Conservation (phyloP, 1,284 basidiomycete genomes). For the Hemileia vastatrix region DNA sequence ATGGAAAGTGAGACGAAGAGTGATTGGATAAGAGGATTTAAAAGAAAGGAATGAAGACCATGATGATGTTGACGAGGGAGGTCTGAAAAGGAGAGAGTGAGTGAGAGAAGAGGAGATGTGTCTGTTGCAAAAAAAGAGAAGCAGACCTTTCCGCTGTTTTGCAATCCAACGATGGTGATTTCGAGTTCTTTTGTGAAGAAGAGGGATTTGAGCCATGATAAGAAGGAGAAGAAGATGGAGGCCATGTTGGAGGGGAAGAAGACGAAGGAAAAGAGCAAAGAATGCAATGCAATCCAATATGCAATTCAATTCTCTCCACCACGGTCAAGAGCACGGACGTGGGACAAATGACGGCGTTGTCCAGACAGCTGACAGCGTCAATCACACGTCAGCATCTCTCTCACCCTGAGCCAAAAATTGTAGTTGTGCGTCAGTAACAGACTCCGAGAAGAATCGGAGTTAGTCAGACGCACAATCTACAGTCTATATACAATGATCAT, state of each 20-base stretch:
- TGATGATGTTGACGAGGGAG: slow-evolving; percentile 38
- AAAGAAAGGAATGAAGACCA: slow-evolving; percentile 10
- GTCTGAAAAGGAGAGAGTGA: slow-evolving; percentile 31
- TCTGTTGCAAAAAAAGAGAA: background rate
- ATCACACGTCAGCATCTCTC: too few relatives aligned
- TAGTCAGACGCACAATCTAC: too few relatives aligned
- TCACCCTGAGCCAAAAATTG: too few relatives aligned
- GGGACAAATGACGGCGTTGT: too few relatives aligned
- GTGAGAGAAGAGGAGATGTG: background rate
- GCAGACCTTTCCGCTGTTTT: slow-evolving; percentile 49
- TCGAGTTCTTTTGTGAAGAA: slow-evolving; percentile 86
- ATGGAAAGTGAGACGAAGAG: background rate
- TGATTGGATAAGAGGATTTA: background rate
- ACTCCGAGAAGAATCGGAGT: too few relatives aligned
- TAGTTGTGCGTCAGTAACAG: too few relatives aligned
- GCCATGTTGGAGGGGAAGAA: slow-evolving; percentile 48
- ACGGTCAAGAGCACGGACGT: too few relatives aligned
- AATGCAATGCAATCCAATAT: too few relatives aligned
- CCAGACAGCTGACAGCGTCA: too few relatives aligned
- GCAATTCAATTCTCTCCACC: too few relatives aligned
- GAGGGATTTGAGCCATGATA: slow-evolving; percentile 52
- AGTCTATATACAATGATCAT: too few relatives aligned
- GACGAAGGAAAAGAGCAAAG: too few relatives aligned
- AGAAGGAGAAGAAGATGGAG: slow-evolving; percentile 57
- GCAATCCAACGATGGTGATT: slow-evolving; percentile 83